Evolutionary conservation across 208 protist genomes (phyloP).

Genomic region (Leishmania lainsoni): DNA sequence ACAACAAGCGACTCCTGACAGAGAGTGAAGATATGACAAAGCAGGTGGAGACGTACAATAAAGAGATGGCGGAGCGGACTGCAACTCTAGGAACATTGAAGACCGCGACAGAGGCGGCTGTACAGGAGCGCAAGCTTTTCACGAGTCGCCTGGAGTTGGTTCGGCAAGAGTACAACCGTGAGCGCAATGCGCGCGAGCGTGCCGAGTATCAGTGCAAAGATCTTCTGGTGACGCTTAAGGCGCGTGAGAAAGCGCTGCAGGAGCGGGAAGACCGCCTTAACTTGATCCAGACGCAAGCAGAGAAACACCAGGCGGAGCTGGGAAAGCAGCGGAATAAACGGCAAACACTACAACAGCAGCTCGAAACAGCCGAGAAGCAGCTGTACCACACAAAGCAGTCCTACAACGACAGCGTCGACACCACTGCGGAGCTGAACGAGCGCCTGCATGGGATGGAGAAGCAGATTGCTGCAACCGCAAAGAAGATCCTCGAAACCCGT

Average conservation of each 20-base stretch:
- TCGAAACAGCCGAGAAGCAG: slow-evolving; percentile 90
- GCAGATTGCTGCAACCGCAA: slow-evolving; percentile 76
- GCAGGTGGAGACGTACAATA: slow-evolving; percentile 83
- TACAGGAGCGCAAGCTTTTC: slow-evolving; percentile 64
- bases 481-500: slow-evolving; percentile 64
- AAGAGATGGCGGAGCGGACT: slow-evolving; percentile 66
- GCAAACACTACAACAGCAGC: slow-evolving; percentile 80
- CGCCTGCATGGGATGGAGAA: slow-evolving; percentile 72
- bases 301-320: slow-evolving; percentile 59
- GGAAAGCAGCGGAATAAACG: slow-evolving; percentile 55
- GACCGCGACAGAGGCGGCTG: slow-evolving; percentile 50
- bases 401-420: slow-evolving; percentile 91
- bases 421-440: slow-evolving; percentile 86
- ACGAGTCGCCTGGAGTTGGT: slow-evolving; percentile 59
- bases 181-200: slow-evolving; percentile 87
- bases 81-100: slow-evolving; percentile 44
- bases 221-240: slow-evolving; percentile 76
- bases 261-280: slow-evolving; percentile 36
- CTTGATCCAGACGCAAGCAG: slow-evolving; percentile 35
- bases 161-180: slow-evolving; percentile 82
- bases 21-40: slow-evolving; percentile 93
- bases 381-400: slow-evolving; percentile 87
- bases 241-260: slow-evolving; percentile 67
- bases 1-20: slow-evolving; percentile 94
- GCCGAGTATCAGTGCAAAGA: slow-evolving; percentile 91